Percentiles rank a stretch among this genome's conserved stretches.
phyloP scores from a whole-genome alignment of 495 filamentous ascomycete genomes.

The Penicillium bialowiezense region DNA sequence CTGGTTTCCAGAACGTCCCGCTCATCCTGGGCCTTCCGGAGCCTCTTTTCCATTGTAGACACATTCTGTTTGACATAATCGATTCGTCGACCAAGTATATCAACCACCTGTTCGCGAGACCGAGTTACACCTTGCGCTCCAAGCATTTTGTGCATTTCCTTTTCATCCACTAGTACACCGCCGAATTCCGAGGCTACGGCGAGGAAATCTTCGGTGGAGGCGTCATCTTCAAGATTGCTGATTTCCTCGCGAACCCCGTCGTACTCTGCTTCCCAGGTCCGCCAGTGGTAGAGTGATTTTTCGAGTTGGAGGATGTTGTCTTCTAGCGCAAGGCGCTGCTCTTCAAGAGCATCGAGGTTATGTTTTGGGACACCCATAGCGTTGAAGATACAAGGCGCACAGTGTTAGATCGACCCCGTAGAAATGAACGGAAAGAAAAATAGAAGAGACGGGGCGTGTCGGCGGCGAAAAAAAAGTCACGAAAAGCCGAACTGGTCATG shows the following conservation, averaged over 20 bases:
- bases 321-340: constrained; percentile 71
- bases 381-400: not conserved
- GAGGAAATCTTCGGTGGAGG: constrained; percentile 50
- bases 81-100: constrained; percentile 69
- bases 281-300: constrained; percentile 80
- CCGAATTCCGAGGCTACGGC: constrained; percentile 46
- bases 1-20: constrained; percentile 48
- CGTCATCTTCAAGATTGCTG: constrained; percentile 45
- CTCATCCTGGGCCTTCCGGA: constrained; percentile 66
- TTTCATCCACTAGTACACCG: constrained; percentile 54
- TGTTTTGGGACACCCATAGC: constrained; percentile 35
- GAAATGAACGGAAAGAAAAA: not conserved
- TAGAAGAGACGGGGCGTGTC: not conserved
- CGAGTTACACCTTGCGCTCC: constrained; percentile 30
- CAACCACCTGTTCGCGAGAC: constrained; percentile 60
- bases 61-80: constrained; percentile 89
- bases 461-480: constrained; percentile 13
- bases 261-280: constrained; percentile 86
- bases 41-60: constrained; percentile 57
- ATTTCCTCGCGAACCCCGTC: constrained; percentile 83
- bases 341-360: constrained; percentile 57
- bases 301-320: constrained; percentile 70
- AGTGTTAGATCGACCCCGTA: not conserved
- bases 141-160: constrained; percentile 45
- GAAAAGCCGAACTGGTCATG: not conserved